phyloP scores from a whole-genome alignment of 2,329 filamentous ascomycete genomes.

The Colletotrichum agaves region DNA sequence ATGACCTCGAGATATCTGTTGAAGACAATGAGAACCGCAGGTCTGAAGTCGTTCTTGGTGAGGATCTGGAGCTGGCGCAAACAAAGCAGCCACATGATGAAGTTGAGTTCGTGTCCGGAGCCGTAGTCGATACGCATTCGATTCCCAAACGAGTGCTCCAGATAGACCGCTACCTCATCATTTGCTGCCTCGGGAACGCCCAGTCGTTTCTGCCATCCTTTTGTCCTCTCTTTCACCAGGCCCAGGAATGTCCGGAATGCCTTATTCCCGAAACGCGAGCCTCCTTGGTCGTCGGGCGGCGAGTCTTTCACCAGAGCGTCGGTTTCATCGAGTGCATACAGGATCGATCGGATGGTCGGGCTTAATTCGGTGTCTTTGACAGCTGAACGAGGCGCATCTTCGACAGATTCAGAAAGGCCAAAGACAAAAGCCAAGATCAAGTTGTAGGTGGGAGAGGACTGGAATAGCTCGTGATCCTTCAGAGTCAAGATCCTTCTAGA shows the following conservation, averaged over 20 bases:
- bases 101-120: constrained; percentile 97
- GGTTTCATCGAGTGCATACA: constrained; percentile 76
- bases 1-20: constrained; percentile 85
- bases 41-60: constrained; percentile 72
- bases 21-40: constrained; percentile 82
- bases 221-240: constrained; percentile 66
- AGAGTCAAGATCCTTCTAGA: constrained; percentile 83
- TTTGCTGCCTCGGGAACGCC: constrained; percentile 66
- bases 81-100: constrained; percentile 95
- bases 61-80: constrained; percentile 82
- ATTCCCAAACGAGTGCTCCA: constrained; percentile 87
- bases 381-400: constrained; percentile 74
- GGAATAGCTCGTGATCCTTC: constrained; percentile 83
- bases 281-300: constrained; percentile 86
- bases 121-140: constrained; percentile 92
- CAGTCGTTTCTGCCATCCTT: constrained; percentile 72
- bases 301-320: constrained; percentile 73
- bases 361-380: constrained; percentile 67
- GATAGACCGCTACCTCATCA: constrained; percentile 81
- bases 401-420: constrained; percentile 82
- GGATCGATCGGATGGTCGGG: constrained; percentile 69
- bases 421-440: constrained; percentile 89
- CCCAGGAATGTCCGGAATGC: constrained; percentile 87
- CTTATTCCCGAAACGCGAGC: constrained; percentile 94
- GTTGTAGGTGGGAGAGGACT: constrained; percentile 78